Evolutionary conservation across 257 asterid species (phyloP).

Genomic region (Marsdenia floribunda): DNA sequence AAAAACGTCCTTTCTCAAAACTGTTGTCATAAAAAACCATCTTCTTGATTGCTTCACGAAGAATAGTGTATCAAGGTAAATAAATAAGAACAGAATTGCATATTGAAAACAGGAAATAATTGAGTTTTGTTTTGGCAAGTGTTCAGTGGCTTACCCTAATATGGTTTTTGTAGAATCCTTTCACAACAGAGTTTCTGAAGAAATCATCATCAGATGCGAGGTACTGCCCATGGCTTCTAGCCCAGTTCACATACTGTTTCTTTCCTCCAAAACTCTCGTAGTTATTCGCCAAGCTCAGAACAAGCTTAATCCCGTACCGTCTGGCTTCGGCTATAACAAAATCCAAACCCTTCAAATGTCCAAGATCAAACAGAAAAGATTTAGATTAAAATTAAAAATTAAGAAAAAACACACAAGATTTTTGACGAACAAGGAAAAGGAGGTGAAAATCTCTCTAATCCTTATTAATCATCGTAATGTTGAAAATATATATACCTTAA

Average conservation of each 20-base stretch:
- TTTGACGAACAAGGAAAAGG: background rate
- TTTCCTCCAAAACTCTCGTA: conserved; percentile 87
- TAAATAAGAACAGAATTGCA: too few species aligned
- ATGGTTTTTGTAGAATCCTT: conserved; percentile 69
- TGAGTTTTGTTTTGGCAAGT: too few species aligned
- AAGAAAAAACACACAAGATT: background rate
- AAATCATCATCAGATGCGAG: conserved; percentile 82
- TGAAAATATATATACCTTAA: conserved; percentile 39
- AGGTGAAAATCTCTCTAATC: background rate
- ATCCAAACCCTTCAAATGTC: conserved; percentile 67
- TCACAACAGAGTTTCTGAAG: conserved; percentile 56
- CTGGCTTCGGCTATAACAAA: conserved; percentile 83
- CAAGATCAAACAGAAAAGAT: background rate
- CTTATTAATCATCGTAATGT: background rate
- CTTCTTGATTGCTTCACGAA: background rate
- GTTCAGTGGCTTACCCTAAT: conserved; percentile 37
- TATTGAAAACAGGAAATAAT: too few species aligned
- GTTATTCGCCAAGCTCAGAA: conserved; percentile 70
- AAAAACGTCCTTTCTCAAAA: background rate
- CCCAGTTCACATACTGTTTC: conserved; percentile 92
- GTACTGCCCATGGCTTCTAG: conserved; percentile 56
- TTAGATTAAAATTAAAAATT: background rate
- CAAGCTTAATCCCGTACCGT: conserved; percentile 62
- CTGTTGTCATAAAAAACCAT: background rate
- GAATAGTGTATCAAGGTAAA: too few species aligned